Percentiles rank a stretch among this genome's conserved stretches.
phyloP scores from a whole-genome alignment of 441 rosid genomes.

The Croton laevigatus region DNA sequence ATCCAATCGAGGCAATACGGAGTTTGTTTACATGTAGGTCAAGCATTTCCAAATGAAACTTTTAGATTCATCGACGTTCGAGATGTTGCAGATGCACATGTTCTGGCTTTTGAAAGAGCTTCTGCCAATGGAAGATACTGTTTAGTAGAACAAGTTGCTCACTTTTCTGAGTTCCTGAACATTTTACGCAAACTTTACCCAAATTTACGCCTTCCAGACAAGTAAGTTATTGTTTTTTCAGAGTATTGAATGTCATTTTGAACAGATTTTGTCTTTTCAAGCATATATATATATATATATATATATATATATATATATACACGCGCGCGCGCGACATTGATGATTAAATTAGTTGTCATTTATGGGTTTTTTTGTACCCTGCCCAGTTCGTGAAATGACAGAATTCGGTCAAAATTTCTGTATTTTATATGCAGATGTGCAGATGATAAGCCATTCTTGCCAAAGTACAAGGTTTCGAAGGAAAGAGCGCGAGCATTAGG shows the following conservation, averaged over 20 bases:
- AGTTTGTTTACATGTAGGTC: too few species aligned
- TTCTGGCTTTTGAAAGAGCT: conserved; percentile 58
- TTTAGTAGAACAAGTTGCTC: conserved; percentile 40
- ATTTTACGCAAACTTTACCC: conserved; percentile 46
- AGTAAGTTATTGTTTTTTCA: conserved; percentile 34
- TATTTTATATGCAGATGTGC: conserved; percentile 35
- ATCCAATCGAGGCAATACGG: too few species aligned
- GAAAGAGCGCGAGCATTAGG: conserved; percentile 56
- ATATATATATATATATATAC: too few species aligned
- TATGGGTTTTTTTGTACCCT: too few species aligned
- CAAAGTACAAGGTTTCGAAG: conserved; percentile 41
- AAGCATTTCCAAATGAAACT: too few species aligned
- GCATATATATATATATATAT: too few species aligned
- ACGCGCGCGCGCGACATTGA: too few species aligned
- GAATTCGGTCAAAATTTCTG: too few species aligned
- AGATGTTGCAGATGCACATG: conserved; percentile 68
- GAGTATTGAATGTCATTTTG: background rate
- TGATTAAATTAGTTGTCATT: too few species aligned
- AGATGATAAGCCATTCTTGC: conserved; percentile 34
- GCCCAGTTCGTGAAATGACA: too few species aligned
- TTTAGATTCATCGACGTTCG: conserved; percentile 53
- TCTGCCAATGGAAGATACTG: conserved; percentile 60
- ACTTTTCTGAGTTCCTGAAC: conserved; percentile 42
- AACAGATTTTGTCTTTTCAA: too few species aligned
- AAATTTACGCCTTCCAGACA: conserved; percentile 36